These are phyloP conservation scores for Obba rivulosa DNA, from an alignment of 768 basidiomycete genomes.

Conservation along the genomic window DNA sequence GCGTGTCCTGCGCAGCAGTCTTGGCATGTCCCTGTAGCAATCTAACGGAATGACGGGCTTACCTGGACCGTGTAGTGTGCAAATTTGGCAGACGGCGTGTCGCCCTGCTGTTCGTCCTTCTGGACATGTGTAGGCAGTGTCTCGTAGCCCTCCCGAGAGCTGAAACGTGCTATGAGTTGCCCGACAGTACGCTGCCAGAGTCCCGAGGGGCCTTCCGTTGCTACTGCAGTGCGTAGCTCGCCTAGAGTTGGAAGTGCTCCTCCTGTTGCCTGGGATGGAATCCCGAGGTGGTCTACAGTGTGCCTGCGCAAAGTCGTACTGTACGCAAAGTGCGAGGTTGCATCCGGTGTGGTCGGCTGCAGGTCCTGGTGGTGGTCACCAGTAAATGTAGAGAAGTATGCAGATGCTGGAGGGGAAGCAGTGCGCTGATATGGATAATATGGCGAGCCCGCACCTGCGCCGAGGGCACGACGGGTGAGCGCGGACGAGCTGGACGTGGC, in stretches of 20 bases:
- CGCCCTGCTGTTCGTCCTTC: slow-evolving; percentile 28
- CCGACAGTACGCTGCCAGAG: slow-evolving; percentile 44
- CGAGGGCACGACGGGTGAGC: slow-evolving; percentile 8
- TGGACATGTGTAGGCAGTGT: slow-evolving; percentile 25
- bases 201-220: slow-evolving; percentile 24
- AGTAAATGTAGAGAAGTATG: slow-evolving; percentile 65
- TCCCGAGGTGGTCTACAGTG: slow-evolving; percentile 38
- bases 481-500: slow-evolving; percentile 13
- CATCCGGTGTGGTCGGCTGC: slow-evolving; percentile 51
- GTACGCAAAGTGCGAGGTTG: slow-evolving; percentile 74
- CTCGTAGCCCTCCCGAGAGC: slow-evolving; percentile 15
- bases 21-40: neutral
- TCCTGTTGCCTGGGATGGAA: slow-evolving; percentile 30
- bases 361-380: slow-evolving; percentile 44
- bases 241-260: slow-evolving; percentile 36
- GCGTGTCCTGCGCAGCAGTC: slow-evolving; percentile 52
- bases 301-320: slow-evolving; percentile 77
- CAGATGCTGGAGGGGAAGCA: slow-evolving; percentile 73
- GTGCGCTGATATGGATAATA: slow-evolving; percentile 17
- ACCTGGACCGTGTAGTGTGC: slow-evolving; percentile 66
- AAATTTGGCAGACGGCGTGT: slow-evolving; percentile 64
- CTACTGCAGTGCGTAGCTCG: slow-evolving; percentile 20
- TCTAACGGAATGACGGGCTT: neutral
- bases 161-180: slow-evolving; percentile 9
- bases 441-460: slow-evolving; percentile 3